phyloP scores from a whole-genome alignment of 2,329 filamentous ascomycete species.

The Penicillium sp. region DNA sequence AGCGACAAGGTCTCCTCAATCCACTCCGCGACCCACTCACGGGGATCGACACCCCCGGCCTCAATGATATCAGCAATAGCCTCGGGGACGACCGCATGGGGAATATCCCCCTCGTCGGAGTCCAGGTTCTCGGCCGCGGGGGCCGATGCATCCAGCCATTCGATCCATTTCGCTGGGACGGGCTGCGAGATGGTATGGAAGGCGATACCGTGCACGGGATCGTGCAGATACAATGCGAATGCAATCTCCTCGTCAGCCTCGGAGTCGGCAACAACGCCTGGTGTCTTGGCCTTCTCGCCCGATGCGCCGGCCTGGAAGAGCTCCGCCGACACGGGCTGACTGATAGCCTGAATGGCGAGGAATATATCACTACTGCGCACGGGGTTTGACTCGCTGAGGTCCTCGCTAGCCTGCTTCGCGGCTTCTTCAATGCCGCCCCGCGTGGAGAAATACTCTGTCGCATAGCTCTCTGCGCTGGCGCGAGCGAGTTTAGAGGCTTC shows the following conservation, averaged over 20 bases:
- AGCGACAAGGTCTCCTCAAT: conserved; percentile 83
- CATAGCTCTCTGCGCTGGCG: conserved; percentile 85
- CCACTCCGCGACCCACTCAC: conserved; percentile 98
- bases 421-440: conserved; percentile 80
- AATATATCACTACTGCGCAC: conserved; percentile 94
- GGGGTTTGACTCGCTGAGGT: conserved; percentile 81
- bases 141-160: conserved; percentile 80
- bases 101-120: conserved; percentile 41
- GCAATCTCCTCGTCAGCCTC: conserved; percentile 63
- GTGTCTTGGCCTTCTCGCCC: conserved; percentile 36
- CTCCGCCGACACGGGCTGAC: conserved; percentile 63
- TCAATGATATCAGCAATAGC: conserved; percentile 85
- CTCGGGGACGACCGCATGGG: conserved; percentile 62
- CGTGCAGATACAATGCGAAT: conserved; percentile 78
- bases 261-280: conserved; percentile 43
- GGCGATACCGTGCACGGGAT: conserved; percentile 88
- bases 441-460: conserved; percentile 78
- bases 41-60: conserved; percentile 76
- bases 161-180: conserved; percentile 81
- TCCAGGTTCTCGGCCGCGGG: conserved; percentile 45
- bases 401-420: conserved; percentile 76
- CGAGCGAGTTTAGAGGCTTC: conserved; percentile 91
- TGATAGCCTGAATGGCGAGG: conserved; percentile 88
- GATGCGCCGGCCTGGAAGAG: conserved; percentile 67
- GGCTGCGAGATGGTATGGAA: conserved; percentile 82